Evolutionary conservation across 257 asterid species (phyloP).

Genomic region (Plantago elongata): DNA sequence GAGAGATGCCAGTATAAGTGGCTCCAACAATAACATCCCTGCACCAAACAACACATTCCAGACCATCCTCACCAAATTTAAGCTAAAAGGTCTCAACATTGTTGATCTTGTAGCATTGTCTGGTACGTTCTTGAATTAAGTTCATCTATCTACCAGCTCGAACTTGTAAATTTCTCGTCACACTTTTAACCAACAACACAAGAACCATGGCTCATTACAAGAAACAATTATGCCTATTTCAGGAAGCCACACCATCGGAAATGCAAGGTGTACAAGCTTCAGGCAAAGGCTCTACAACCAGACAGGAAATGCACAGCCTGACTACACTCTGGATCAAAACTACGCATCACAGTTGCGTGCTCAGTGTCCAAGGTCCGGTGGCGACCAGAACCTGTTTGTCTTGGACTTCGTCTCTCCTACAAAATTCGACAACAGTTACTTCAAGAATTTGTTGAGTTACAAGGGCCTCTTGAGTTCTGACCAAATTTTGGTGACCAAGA

Average conservation of each 20-base stretch:
- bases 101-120: conserved; percentile 86
- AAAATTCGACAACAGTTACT: conserved; percentile 71
- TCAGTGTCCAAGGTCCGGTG: conserved; percentile 73
- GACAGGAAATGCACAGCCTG: conserved; percentile 57
- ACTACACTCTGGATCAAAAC: conserved; percentile 44
- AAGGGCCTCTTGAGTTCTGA: conserved; percentile 79
- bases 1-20: conserved; percentile 75
- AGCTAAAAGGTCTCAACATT: conserved; percentile 61
- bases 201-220: background rate
- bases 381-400: conserved; percentile 68
- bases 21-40: conserved; percentile 85
- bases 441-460: conserved; percentile 56
- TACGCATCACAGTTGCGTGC: conserved; percentile 59
- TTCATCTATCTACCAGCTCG: background rate
- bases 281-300: conserved; percentile 88
- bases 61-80: conserved; percentile 78
- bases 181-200: background rate
- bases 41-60: conserved; percentile 90
- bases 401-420: conserved; percentile 61
- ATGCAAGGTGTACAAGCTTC: conserved; percentile 72
- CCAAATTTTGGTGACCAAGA: conserved; percentile 67
- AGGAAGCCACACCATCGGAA: conserved; percentile 94
- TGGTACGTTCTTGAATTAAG: conserved; percentile 32
- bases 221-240: conserved; percentile 6
- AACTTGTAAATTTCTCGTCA: background rate